Base-by-base conservation (phyloP, 1,284 basidiomycete genomes). In the Austroboletus novae-zelandiae region DNA sequence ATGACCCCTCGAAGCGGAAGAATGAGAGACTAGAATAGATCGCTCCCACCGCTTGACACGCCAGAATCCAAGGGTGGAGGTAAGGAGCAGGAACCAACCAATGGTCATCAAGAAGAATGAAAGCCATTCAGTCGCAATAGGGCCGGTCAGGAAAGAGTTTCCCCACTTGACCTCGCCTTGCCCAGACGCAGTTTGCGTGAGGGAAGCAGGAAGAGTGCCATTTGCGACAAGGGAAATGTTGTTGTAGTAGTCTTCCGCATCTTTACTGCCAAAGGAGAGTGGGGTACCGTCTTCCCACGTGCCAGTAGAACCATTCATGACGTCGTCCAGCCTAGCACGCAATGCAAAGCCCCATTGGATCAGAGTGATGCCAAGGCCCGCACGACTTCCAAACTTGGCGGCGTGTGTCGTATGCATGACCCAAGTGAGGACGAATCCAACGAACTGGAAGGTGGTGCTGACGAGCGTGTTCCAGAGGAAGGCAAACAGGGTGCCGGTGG, bases 381-480 rank as follows among this genome's bases (percentile, higher is more conserved):
- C 95, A 41, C 95, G 86, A 37, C 93, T 94, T 43, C 96, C 96
- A 58, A 93, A 86, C 61, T 95, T 92, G 17, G 94, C 94, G 5
- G 97, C 93, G 67, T 99, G 97, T 1, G 95, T 96, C 5, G 91
- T 93, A 68, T 94, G 93, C 25, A 97, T 79, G 51, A 97, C 85
- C 69, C 94, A 97, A 9, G 94, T 96, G 69, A 97, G 83, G 54
- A 95, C 81, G 81, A 97, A 97, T 42, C 94, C 95, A 59, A 98
- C 87, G 64, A 98, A 98, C 72, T 98, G 94, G 86, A 99, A 99
- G 34, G 92, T 93, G 58, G 94, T 83, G 43, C 91, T 94, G 51
- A 99, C 88, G 52, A 98, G 83, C 67, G 96, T 77, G 66, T 94
- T 94, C 92, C 93, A 95, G 15, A 89, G 78, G 75, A 96, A 95